Conservation (phyloP, 192 early-diverging fungal genomes). For the Thamnidium elegans region DNA sequence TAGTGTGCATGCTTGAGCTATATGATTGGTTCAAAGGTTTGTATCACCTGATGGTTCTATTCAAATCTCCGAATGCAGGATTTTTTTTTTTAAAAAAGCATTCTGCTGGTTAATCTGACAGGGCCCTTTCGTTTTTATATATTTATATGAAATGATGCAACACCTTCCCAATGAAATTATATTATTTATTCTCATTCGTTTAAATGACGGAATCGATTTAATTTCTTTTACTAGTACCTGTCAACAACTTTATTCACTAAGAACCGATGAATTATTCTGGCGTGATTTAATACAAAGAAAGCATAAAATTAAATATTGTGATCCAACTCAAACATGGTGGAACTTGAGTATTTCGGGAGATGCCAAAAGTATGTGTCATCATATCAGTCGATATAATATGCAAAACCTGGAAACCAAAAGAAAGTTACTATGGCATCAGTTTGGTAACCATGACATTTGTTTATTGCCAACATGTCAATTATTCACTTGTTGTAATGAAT, state of each 20-base stretch:
- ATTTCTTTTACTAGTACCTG: slow-evolving; percentile 3
- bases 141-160: neutral
- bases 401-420: neutral
- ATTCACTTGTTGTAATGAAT: neutral
- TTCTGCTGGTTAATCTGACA: neutral
- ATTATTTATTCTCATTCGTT: neutral
- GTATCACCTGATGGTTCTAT: neutral
- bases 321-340: slow-evolving; percentile 5
- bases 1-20: neutral
- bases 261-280: neutral
- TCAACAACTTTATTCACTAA: neutral
- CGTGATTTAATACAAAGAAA: slow-evolving; percentile 5
- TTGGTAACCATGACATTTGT: slow-evolving; percentile 7
- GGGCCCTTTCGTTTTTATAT: neutral
- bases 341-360: neutral
- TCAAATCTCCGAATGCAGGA: neutral
- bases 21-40: neutral
- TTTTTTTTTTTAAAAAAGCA: neutral
- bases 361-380: neutral
- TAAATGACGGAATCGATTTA: neutral
- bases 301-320: slow-evolving; percentile 3
- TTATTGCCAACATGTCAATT: neutral
- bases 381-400: neutral
- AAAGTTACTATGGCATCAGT: neutral
- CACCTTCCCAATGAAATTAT: slow-evolving; percentile 15